Conservation (phyloP, 108 stramenopile species). For the Cyclostephanos tholiformis region DNA sequence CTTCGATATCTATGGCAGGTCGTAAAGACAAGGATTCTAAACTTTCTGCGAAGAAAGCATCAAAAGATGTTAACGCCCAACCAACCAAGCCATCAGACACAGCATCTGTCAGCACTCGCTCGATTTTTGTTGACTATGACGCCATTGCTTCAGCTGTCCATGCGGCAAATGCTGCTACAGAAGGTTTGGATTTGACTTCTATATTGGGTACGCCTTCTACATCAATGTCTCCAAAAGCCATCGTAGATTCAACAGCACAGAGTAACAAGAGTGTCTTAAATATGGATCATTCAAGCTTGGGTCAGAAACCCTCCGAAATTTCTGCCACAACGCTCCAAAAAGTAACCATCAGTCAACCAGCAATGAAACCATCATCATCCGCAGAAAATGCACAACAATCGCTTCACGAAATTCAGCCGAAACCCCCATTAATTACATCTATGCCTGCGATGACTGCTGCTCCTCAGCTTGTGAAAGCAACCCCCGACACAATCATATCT, state of each 20-base stretch:
- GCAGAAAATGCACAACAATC: conserved; percentile 12
- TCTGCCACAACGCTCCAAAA: conserved; percentile 1
- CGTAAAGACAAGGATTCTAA: too few species aligned
- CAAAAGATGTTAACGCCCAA: not conserved
- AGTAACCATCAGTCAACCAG: conserved; percentile 3
- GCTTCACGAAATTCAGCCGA: not conserved
- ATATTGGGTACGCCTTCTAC: conserved; percentile 30
- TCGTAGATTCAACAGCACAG: conserved; percentile 7
- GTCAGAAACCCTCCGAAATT: conserved; percentile 12
- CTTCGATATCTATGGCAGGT: too few species aligned
- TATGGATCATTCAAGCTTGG: conserved; percentile 1
- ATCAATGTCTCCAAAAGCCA: conserved; percentile 9
- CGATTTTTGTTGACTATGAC: conserved; percentile 74
- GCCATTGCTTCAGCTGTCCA: conserved; percentile 76
- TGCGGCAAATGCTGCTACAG: conserved; percentile 80
- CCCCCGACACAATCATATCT: conserved; percentile 1
- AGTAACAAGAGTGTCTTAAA: not conserved
- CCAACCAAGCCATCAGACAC: conserved; percentile 16
- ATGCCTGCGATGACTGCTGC: conserved; percentile 1
- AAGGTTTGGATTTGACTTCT: conserved; percentile 57
- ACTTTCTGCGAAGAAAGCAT: conserved; percentile 17
- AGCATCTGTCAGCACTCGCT: conserved; percentile 19
- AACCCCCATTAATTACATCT: not conserved
- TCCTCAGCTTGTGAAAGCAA: conserved; percentile 8
- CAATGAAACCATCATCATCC: not conserved